Evolutionary conservation across 202 grass and related monocot species (phyloP).

Genomic region (Zoysia matrella): DNA sequence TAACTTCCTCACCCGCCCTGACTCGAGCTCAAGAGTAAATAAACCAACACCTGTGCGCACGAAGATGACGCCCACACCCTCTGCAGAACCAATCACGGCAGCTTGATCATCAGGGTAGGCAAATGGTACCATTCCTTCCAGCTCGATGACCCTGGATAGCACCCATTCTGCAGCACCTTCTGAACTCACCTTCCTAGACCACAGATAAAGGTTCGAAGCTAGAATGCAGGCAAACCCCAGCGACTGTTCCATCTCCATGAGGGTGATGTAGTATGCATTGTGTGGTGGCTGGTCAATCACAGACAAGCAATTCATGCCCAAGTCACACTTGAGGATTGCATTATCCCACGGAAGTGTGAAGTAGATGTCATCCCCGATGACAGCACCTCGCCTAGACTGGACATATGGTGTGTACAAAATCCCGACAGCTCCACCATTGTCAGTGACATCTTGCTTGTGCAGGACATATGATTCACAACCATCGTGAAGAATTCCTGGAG

Average conservation of each 20-base stretch:
- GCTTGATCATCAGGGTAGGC: background rate
- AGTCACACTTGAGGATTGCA: background rate
- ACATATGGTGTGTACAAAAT: background rate
- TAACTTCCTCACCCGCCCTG: background rate
- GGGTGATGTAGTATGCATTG: background rate
- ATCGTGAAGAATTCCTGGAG: background rate
- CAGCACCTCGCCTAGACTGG: background rate
- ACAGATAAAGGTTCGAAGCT: background rate
- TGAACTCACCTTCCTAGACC: conserved; percentile 5
- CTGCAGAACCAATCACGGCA: background rate
- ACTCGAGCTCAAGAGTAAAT: background rate
- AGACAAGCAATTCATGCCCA: background rate
- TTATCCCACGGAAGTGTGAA: background rate
- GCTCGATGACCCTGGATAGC: background rate
- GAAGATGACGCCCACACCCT: conserved; percentile 18
- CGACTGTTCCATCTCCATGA: conserved; percentile 5
- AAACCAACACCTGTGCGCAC: background rate
- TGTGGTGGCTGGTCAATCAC: background rate
- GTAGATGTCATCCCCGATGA: background rate
- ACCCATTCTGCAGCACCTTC: background rate
- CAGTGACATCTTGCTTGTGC: background rate
- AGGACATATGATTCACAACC: background rate
- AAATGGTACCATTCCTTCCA: background rate
- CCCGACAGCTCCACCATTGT: too few species aligned
- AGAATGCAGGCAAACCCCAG: conserved; percentile 6